phyloP scores from a whole-genome alignment of 1,284 basidiomycete genomes.

The Irpex sp. region DNA sequence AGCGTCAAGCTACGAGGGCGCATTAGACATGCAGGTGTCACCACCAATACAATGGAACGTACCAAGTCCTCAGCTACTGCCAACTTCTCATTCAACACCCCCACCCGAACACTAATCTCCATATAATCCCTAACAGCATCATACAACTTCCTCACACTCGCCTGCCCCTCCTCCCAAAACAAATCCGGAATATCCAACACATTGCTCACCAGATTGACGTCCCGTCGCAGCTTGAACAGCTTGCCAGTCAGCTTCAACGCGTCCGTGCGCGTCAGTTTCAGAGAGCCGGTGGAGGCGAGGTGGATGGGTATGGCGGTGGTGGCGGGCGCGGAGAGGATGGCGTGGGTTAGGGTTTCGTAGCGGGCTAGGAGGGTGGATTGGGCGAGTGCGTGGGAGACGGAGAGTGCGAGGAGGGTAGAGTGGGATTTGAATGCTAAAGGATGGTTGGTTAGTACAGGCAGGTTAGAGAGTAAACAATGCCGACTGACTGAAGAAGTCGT shows the following conservation, averaged over 20 bases:
- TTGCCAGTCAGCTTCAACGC: constrained; percentile 84
- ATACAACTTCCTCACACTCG: constrained; percentile 85
- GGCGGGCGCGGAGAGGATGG: constrained; percentile 76
- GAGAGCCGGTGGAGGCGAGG: constrained; percentile 75
- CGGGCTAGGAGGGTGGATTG: constrained; percentile 91
- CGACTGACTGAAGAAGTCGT: constrained; percentile 83
- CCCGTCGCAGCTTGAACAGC: constrained; percentile 86
- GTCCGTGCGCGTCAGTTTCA: constrained; percentile 77
- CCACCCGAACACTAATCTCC: constrained; percentile 81
- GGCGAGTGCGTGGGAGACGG: constrained; percentile 90
- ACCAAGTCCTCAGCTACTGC: constrained; percentile 87
- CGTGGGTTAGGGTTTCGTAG: constrained; percentile 82
- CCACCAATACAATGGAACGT: constrained; percentile 28
- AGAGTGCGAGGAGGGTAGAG: constrained; percentile 85
- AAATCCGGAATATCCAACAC: constrained; percentile 94
- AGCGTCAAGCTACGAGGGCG: constrained; percentile 69
- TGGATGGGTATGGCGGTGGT: constrained; percentile 83
- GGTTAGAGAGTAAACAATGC: background rate
- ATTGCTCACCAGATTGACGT: constrained; percentile 90
- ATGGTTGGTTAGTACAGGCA: background rate
- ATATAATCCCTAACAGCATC: constrained; percentile 95
- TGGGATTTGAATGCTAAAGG: constrained; percentile 79
- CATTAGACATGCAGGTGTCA: constrained; percentile 7
- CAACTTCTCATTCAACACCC: constrained; percentile 87
- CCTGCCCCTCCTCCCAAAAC: constrained; percentile 84